These are phyloP conservation scores for Sphagnum magellanicum DNA, from an alignment of 228 moss, liverwort and hornwort species.

Conservation along the genomic window DNA sequence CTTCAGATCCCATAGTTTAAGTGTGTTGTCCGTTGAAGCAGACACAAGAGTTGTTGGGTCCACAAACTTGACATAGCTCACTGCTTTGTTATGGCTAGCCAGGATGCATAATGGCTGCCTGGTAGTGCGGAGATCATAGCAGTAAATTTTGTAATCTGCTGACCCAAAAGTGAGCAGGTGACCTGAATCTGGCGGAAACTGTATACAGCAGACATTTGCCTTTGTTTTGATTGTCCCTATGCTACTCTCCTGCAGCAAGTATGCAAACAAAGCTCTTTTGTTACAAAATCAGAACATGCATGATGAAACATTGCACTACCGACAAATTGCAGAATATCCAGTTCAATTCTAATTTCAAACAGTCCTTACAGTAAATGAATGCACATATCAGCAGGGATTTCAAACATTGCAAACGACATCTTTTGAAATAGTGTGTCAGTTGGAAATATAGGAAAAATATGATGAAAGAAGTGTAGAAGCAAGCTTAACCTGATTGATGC, in stretches of 20 bases:
- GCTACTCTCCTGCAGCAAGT: constrained; percentile 63
- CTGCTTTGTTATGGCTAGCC: constrained; percentile 87
- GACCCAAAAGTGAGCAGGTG: constrained; percentile 92
- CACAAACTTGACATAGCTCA: constrained; percentile 95
- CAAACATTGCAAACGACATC: too few relatives aligned
- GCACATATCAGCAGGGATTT: too few relatives aligned
- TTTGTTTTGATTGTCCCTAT: constrained; percentile 86
- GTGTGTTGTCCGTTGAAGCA: constrained; percentile 93
- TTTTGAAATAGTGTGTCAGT: too few relatives aligned
- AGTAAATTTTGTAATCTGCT: constrained; percentile 87
- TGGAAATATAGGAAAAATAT: too few relatives aligned
- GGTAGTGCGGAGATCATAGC: constrained; percentile 84
- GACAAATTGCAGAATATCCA: too few relatives aligned
- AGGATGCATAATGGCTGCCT: constrained; percentile 71
- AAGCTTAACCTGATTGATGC: constrained; percentile 69
- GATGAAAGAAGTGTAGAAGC: not conserved
- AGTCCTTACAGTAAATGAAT: too few relatives aligned
- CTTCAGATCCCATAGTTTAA: constrained; percentile 93
- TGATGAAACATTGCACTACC: too few relatives aligned
- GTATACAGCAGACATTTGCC: constrained; percentile 98
- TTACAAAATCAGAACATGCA: not conserved
- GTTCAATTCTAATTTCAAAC: too few relatives aligned
- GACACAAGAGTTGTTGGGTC: constrained; percentile 86
- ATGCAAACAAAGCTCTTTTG: not conserved
- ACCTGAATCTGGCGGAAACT: constrained; percentile 89